Conservation (phyloP, 2,329 filamentous ascomycete genomes). For the Microascus cirrosus region DNA sequence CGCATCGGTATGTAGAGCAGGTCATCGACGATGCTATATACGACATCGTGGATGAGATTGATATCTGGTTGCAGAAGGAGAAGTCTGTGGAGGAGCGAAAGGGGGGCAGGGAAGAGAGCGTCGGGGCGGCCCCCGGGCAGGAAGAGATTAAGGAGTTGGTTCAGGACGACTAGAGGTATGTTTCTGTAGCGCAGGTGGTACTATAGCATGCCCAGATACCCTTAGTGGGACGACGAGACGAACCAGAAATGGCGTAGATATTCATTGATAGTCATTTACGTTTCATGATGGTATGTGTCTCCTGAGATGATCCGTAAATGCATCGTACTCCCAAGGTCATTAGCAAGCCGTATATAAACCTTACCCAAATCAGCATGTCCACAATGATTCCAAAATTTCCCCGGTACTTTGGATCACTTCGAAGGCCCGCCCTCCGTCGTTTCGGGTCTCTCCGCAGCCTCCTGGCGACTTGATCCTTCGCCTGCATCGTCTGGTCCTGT, state of each 20-base stretch:
- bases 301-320: too few relatives aligned
- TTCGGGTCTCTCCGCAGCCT: not conserved
- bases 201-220: not conserved
- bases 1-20: conserved; percentile 80
- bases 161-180: conserved; percentile 42
- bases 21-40: conserved; percentile 90
- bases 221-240: not conserved
- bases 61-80: conserved; percentile 70
- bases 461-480: not conserved
- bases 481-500: not conserved
- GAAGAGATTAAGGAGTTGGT: conserved; percentile 56
- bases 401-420: not conserved
- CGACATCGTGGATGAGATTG: conserved; percentile 89
- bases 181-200: not conserved
- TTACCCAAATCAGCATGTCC: not conserved
- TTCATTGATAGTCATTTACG: too few relatives aligned
- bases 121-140: conserved; percentile 29
- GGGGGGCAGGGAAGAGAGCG: conserved; percentile 30
- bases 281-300: too few relatives aligned
- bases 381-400: not conserved
- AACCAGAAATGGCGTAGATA: not conserved
- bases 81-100: conserved; percentile 35
- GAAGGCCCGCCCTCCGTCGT: not conserved
- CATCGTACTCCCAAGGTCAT: not conserved
- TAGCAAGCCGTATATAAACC: not conserved